phyloP scores from a whole-genome alignment of 345 rosid species.

The Erodium maritimum region DNA sequence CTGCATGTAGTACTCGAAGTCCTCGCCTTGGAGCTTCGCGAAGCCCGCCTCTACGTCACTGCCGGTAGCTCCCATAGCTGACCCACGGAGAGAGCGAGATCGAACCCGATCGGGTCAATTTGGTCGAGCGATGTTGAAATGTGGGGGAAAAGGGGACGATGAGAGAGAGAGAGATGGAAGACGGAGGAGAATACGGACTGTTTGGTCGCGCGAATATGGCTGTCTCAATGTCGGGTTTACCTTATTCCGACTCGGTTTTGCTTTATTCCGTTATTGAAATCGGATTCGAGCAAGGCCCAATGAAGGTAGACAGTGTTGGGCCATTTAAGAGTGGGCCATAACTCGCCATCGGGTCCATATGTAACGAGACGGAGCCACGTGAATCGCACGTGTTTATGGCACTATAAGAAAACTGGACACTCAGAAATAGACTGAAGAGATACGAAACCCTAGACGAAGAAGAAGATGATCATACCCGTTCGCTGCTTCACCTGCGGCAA shows the following conservation, averaged over 20 bases:
- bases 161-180: background rate
- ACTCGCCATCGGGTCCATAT: no score
- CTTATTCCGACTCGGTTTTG: background rate
- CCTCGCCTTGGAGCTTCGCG: slow-evolving; percentile 95
- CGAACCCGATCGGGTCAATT: background rate
- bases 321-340: no score
- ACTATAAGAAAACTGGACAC: no score
- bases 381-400: no score
- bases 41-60: slow-evolving; percentile 95
- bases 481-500: slow-evolving; percentile 80
- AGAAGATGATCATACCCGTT: slow-evolving; percentile 62
- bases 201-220: background rate
- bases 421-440: no score
- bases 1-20: slow-evolving; percentile 97
- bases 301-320: no score
- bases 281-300: no score
- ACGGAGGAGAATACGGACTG: background rate
- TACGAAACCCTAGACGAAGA: background rate
- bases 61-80: slow-evolving; percentile 32
- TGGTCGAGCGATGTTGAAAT: background rate
- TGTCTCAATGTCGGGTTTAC: background rate
- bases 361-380: no score
- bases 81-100: background rate
- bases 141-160: background rate
- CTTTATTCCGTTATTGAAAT: no score